A percentile compares a stretch with the other conserved stretches of the same genome.
Evolutionary conservation across 176 grass and related monocot genomes (phyloP).

Genomic region (Oryza nivara): DNA sequence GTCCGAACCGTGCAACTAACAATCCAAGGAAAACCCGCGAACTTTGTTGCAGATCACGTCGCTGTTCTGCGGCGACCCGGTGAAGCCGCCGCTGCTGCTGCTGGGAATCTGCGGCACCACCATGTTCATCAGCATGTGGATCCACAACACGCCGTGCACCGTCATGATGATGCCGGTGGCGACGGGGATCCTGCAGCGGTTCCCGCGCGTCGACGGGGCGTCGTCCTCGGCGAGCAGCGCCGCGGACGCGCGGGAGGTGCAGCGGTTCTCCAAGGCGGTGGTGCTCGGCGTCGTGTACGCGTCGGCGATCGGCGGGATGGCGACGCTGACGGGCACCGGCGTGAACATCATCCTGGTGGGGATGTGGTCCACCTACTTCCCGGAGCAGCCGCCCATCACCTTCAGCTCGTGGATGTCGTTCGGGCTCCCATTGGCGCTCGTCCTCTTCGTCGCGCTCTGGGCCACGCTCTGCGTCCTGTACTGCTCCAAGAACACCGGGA

Average conservation of each 20-base stretch:
- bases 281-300: conserved; percentile 84
- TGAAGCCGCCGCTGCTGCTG: conserved; percentile 67
- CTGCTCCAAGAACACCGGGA: conserved; percentile 66
- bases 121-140: conserved; percentile 90
- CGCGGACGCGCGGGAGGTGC: conserved; percentile 41
- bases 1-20: no score
- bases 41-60: conserved; percentile 54
- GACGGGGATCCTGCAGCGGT: conserved; percentile 74
- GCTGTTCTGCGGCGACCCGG: conserved; percentile 75
- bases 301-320: conserved; percentile 71
- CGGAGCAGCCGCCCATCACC: conserved; percentile 63
- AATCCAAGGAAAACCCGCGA: no score
- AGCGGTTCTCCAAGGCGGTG: conserved; percentile 70
- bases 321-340: conserved; percentile 74
- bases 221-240: neutral
- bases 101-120: conserved; percentile 77
- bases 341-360: conserved; percentile 93
- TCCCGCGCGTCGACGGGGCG: conserved; percentile 35
- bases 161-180: conserved; percentile 95
- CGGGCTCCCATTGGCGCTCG: conserved; percentile 70
- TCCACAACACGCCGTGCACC: conserved; percentile 86
- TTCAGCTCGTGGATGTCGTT: conserved; percentile 93
- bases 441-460: conserved; percentile 73
- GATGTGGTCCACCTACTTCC: conserved; percentile 88
- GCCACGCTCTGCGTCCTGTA: conserved; percentile 62